Conservation (phyloP, 768 basidiomycete species). For the Russula vinacea region DNA sequence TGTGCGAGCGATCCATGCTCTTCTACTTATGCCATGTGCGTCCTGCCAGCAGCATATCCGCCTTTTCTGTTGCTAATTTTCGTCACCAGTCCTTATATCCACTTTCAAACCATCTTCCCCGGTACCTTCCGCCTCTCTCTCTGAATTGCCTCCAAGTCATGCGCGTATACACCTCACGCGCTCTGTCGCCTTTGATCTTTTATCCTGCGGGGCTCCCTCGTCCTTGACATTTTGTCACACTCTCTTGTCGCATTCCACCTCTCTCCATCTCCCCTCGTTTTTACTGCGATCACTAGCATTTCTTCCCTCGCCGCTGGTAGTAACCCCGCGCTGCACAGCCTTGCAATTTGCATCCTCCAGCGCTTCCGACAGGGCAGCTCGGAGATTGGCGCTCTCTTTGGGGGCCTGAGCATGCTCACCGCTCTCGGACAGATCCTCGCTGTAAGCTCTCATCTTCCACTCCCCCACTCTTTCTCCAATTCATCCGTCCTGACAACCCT, state of each 20-base stretch:
- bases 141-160: slow-evolving; percentile 36
- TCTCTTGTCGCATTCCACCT: slow-evolving; percentile 54
- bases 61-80: slow-evolving; percentile 33
- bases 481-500: not conserved
- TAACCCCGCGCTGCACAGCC: slow-evolving; percentile 65
- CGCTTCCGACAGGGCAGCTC: slow-evolving; percentile 37
- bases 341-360: slow-evolving; percentile 65
- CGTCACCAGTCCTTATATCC: slow-evolving; percentile 54
- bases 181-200: slow-evolving; percentile 67
- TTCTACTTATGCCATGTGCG: slow-evolving; percentile 68
- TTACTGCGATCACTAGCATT: slow-evolving; percentile 58
- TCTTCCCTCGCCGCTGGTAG: slow-evolving; percentile 66
- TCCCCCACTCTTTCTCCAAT: slow-evolving; percentile 13
- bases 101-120: slow-evolving; percentile 52
- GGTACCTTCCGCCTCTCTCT: slow-evolving; percentile 14
- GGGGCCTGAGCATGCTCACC: slow-evolving; percentile 65
- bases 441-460: slow-evolving; percentile 34
- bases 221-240: slow-evolving; percentile 66
- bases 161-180: slow-evolving; percentile 51
- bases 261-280: slow-evolving; percentile 45
- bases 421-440: slow-evolving; percentile 62
- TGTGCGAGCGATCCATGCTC: slow-evolving; percentile 59
- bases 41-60: slow-evolving; percentile 8
- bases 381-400: slow-evolving; percentile 58
- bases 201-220: slow-evolving; percentile 61